These are phyloP conservation scores for Primulina huaijiensis DNA, from an alignment of 257 asterid species.

Conservation along the genomic window DNA sequence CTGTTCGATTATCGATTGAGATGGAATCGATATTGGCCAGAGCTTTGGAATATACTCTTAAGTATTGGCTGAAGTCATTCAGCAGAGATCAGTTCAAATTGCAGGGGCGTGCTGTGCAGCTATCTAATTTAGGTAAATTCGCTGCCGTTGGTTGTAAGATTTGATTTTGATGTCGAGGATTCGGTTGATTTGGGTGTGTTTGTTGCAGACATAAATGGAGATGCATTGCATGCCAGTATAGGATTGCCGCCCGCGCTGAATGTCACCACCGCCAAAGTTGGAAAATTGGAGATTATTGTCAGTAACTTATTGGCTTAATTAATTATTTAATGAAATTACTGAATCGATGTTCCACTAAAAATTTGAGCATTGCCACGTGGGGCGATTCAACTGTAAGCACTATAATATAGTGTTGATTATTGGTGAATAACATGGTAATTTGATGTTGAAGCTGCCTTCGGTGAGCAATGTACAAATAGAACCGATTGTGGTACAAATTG, in stretches of 20 bases:
- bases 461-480: conserved; percentile 94
- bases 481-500: conserved; percentile 86
- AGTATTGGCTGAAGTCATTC: conserved; percentile 95
- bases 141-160: conserved; percentile 22
- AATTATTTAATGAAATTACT: background rate
- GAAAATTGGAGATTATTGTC: conserved; percentile 90
- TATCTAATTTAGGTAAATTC: conserved; percentile 77
- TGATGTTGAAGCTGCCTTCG: conserved; percentile 77
- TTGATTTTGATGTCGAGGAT: conserved; percentile 16
- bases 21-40: conserved; percentile 93
- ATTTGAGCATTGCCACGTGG: background rate
- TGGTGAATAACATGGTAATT: conserved; percentile 18
- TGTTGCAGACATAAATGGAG: conserved; percentile 80
- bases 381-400: conserved; percentile 3
- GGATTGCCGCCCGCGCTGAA: conserved; percentile 94
- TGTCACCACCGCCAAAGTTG: conserved; percentile 86
- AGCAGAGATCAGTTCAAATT: conserved; percentile 93
- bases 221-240: conserved; percentile 91
- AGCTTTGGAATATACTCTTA: conserved; percentile 90
- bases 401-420: background rate
- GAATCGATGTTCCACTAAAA: background rate
- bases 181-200: conserved; percentile 16
- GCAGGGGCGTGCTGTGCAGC: conserved; percentile 86
- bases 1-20: conserved; percentile 23
- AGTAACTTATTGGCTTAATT: conserved; percentile 33